phyloP scores from a whole-genome alignment of 495 filamentous ascomycete genomes.

The Astrothelium macrocarpum region DNA sequence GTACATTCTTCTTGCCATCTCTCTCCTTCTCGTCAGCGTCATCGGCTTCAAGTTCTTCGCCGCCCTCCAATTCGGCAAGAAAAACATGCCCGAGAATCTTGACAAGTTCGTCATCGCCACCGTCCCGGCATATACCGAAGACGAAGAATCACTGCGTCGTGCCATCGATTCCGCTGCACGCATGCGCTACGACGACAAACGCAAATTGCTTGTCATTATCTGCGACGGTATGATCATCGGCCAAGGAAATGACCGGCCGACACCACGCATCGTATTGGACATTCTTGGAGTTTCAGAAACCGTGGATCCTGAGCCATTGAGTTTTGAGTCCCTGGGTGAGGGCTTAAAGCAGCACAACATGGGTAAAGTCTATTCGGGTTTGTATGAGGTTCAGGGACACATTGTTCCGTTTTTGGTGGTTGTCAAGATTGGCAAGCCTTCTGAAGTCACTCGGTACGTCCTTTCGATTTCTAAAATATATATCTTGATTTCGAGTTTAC shows the following conservation, averaged over 20 bases:
- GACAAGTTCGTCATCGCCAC: constrained; percentile 99
- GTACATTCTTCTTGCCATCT: constrained; percentile 87
- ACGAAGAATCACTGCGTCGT: constrained; percentile 91
- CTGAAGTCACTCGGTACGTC: constrained; percentile 63
- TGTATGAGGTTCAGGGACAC: constrained; percentile 96
- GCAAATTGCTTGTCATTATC: constrained; percentile 85
- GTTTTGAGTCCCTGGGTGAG: constrained; percentile 94
- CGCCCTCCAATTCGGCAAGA: constrained; percentile 83
- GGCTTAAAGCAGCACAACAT: constrained; percentile 98
- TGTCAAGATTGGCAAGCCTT: constrained; percentile 95
- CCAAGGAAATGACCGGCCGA: constrained; percentile 93
- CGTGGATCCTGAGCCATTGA: constrained; percentile 92
- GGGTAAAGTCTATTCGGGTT: constrained; percentile 94
- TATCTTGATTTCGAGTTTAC: background rate
- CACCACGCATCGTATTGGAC: constrained; percentile 90
- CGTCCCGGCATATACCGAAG: constrained; percentile 95
- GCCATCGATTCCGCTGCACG: constrained; percentile 93
- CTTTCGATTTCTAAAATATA: background rate
- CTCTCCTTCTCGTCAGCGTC: constrained; percentile 66
- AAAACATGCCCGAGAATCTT: constrained; percentile 86
- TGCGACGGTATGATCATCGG: constrained; percentile 99
- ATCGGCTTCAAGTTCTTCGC: constrained; percentile 96
- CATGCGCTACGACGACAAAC: constrained; percentile 97
- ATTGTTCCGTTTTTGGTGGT: constrained; percentile 97
- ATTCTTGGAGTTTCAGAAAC: constrained; percentile 90